A percentile compares a stretch with the other conserved stretches of the same genome.
Conservation (phyloP, 129 eudicot species). For the Flaveria robusta region DNA sequence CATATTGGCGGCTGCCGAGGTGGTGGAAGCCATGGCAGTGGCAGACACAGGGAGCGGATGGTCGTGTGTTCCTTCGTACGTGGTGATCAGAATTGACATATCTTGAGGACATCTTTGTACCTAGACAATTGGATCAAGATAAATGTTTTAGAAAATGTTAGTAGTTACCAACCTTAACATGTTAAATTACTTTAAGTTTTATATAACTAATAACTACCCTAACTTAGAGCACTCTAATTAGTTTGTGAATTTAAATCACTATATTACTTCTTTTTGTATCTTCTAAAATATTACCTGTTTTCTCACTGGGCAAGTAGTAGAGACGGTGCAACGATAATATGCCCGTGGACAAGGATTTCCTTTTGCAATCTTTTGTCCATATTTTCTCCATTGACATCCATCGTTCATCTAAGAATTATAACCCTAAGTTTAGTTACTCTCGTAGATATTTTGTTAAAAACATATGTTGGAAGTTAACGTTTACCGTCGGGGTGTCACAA, state of each 20-base stretch:
- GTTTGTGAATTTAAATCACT: too few relatives aligned
- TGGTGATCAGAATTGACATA: slow-evolving; percentile 80
- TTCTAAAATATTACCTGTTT: slow-evolving; percentile 43
- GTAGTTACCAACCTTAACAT: not conserved
- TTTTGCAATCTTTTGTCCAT: slow-evolving; percentile 91
- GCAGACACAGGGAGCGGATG: slow-evolving; percentile 81
- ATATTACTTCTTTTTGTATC: not conserved
- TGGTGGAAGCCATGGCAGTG: slow-evolving; percentile 89
- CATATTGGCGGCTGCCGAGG: slow-evolving; percentile 82
- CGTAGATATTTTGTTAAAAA: not conserved
- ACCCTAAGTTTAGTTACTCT: not conserved
- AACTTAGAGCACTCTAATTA: too few relatives aligned
- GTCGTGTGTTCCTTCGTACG: slow-evolving; percentile 94
- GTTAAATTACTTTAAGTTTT: too few relatives aligned
- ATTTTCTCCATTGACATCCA: slow-evolving; percentile 97
- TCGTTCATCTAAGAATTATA: slow-evolving; percentile 63
- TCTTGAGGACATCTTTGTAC: slow-evolving; percentile 93
- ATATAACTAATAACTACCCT: too few relatives aligned
- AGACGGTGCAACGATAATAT: slow-evolving; percentile 87
- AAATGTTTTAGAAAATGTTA: not conserved
- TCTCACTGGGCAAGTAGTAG: slow-evolving; percentile 83
- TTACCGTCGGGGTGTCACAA: slow-evolving; percentile 93
- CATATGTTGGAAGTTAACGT: not conserved
- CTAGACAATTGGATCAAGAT: not conserved
- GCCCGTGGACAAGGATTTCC: slow-evolving; percentile 97